These are phyloP conservation scores for Paecilomyces fulvus DNA, from an alignment of 2,329 filamentous ascomycete species.

Conservation along the genomic window DNA sequence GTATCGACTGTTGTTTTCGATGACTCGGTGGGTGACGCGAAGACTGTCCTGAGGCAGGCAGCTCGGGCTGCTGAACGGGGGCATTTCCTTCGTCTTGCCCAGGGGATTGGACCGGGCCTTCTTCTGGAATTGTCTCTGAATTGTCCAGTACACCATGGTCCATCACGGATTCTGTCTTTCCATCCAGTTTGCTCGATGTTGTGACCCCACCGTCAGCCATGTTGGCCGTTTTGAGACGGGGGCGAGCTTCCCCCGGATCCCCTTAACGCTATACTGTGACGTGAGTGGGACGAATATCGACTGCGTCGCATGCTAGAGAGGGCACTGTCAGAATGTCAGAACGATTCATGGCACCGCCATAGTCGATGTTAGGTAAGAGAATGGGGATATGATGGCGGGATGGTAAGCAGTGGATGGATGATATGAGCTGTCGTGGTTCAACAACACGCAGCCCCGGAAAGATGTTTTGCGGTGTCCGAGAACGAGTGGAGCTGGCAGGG, in stretches of 20 bases:
- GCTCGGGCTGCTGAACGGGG: slow-evolving; percentile 12
- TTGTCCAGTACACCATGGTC: background rate
- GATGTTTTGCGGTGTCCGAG: background rate
- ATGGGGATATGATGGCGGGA: background rate
- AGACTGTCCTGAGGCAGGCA: slow-evolving; percentile 14
- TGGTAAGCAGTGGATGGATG: background rate
- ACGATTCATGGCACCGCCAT: background rate
- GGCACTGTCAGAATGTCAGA: background rate
- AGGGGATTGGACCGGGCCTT: background rate
- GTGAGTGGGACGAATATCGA: background rate
- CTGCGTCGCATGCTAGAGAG: background rate
- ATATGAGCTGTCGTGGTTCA: background rate
- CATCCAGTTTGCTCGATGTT: background rate
- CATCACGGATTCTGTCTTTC: background rate
- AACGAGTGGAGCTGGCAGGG: background rate
- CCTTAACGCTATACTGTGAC: background rate
- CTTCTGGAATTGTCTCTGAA: background rate
- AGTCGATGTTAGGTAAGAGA: background rate
- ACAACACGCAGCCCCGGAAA: background rate
- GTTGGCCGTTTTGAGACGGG: background rate
- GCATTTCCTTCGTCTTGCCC: slow-evolving; percentile 10
- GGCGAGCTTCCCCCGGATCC: background rate
- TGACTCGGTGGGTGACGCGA: slow-evolving; percentile 17
- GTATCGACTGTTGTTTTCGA: slow-evolving; percentile 15
- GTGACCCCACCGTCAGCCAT: background rate